These are phyloP conservation scores for Haematococcus sp. DNA, from an alignment of 139 green algal genomes.

Conservation along the genomic window DNA sequence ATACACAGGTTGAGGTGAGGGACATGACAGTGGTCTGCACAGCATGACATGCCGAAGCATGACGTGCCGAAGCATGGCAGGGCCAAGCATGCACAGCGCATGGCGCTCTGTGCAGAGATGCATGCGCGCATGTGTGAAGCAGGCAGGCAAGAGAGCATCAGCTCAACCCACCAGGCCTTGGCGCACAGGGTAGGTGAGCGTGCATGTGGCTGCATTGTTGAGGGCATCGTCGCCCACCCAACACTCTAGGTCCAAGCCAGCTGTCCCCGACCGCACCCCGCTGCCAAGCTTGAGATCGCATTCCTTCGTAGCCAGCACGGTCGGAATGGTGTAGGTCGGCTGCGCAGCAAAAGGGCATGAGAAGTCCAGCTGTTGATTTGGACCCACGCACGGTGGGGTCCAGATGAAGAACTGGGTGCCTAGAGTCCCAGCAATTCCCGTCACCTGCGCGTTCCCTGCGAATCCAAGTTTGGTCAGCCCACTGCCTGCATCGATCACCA, in stretches of 20 bases:
- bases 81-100: no score
- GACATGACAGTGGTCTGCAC: no score
- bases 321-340: conserved; percentile 66
- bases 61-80: no score
- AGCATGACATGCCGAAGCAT: no score
- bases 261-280: not conserved
- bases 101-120: no score
- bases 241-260: conserved; percentile 62
- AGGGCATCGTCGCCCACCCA: conserved; percentile 61
- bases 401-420: not conserved
- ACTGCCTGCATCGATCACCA: conserved; percentile 74
- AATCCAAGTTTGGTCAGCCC: conserved; percentile 76
- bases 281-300: not conserved
- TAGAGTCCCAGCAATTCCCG: not conserved
- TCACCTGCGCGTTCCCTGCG: conserved; percentile 53
- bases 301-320: conserved; percentile 37
- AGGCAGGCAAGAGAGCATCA: not conserved
- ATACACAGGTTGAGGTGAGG: no score
- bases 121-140: no score
- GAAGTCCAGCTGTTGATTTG: not conserved
- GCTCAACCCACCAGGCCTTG: conserved; percentile 43
- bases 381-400: not conserved
- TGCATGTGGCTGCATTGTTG: conserved; percentile 20
- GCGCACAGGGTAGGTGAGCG: conserved; percentile 57
- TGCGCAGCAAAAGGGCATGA: conserved; percentile 7